Evolutionary conservation across 116 monocot genomes (phyloP), one percentile per base, ranked within the genome.

Genomic region (Posidonia oceanica): DNA sequence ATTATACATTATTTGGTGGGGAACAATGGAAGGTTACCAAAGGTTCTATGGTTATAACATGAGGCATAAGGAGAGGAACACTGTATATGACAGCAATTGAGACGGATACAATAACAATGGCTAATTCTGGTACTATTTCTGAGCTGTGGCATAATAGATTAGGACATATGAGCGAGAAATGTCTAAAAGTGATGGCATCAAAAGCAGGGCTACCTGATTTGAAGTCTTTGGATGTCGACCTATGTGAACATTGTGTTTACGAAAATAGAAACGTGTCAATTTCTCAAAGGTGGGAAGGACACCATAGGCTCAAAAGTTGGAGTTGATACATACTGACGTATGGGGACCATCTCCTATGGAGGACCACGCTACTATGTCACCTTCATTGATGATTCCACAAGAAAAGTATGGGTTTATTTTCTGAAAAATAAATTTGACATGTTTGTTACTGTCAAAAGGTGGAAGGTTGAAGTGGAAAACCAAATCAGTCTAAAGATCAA

Each of bases 361-460:
- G 69, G 23, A 69, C 21, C 54, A 14, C 1, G 55, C 29, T 56
- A 69, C 29, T 69, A 54, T 56, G 56, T 55, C 37, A 69, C 56
- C 36, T 69, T 38, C 53, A 69, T 69, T 17, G 55, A 69, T 16
- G 37, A 69, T 21, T 29, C 13, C 36, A 53, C 69, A 15, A 29
- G 22, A 14, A 69, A 69, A 36, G 14, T 69, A 54, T 69, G 36
- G 55, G 37, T 69, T 7, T 69, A 55, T 4, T 69, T 69, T 17
- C 29, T 69, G 14, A 72, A 63, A 13, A 17, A 72, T 3, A 63
- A 72, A 37, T 62, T 21, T 29, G 22, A 61, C 3, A 13, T 61
- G 20, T 61, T 61, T n/a, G 7, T 3, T 3, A 29, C 10, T 29
- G 7, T 61, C 61, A 11, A 61, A 18, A 61, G 21, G 29, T 61